Conservation (phyloP, 371 early-diverging fungal species). For the Mortierella sp. region DNA sequence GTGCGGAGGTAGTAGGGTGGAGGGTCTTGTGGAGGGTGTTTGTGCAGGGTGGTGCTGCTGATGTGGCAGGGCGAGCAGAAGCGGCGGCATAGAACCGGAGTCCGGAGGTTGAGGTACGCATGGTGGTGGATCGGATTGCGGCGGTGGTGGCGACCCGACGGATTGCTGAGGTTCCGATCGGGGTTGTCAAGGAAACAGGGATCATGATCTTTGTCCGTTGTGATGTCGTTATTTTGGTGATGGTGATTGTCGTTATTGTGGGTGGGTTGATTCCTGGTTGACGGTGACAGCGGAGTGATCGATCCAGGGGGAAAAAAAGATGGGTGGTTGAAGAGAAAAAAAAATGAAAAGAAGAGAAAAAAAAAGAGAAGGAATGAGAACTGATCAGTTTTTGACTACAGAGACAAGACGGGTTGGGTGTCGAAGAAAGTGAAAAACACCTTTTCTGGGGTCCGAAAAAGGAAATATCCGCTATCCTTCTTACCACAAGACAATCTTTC, state of each 20-base stretch:
- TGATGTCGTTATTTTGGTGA: neutral
- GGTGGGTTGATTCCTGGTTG: neutral
- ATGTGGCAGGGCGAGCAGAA: no score
- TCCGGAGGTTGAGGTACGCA: neutral
- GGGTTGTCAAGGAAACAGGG: neutral
- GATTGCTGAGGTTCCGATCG: conserved; percentile 7
- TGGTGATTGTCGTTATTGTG: neutral
- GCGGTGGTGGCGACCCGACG: conserved; percentile 4
- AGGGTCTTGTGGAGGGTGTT: conserved; percentile 42
- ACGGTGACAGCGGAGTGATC: neutral
- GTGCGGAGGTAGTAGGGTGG: conserved; percentile 7
- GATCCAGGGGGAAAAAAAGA: neutral
- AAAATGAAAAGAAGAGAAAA: neutral
- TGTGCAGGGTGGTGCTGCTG: conserved; percentile 15
- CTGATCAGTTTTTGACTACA: neutral
- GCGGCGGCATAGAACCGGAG: conserved; percentile 3
- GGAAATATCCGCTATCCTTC: neutral
- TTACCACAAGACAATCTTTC: neutral
- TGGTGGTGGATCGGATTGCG: conserved; percentile 8
- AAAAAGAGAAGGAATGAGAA: neutral
- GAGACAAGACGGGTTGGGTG: neutral
- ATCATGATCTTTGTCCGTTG: neutral
- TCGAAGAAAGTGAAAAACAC: neutral
- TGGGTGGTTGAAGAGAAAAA: neutral
- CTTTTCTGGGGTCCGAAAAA: neutral